Conservation (phyloP, 495 filamentous ascomycete species). For the Cenococcum geophilum region DNA sequence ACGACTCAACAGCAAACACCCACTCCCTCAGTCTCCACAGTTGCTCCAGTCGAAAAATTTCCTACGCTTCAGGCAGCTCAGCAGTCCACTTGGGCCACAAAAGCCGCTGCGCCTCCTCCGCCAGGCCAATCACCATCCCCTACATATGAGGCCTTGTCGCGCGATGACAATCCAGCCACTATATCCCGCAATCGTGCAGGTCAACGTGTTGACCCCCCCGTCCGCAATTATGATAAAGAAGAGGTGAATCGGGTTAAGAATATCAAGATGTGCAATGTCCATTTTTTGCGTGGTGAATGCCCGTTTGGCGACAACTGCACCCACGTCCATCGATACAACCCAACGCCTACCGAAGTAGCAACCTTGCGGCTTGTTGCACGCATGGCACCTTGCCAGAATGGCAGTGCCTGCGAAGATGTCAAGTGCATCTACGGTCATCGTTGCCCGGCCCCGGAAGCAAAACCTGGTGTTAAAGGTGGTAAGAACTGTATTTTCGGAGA, state of each 20-base stretch:
- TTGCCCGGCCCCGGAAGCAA: conserved; percentile 32
- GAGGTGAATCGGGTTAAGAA: conserved; percentile 57
- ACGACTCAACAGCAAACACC: background rate
- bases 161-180: background rate
- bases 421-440: conserved; percentile 81
- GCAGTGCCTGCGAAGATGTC: conserved; percentile 63
- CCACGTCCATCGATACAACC: conserved; percentile 68
- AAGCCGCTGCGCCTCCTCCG: conserved; percentile 22
- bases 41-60: conserved; percentile 8
- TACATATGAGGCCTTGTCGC: conserved; percentile 13
- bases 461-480: conserved; percentile 11
- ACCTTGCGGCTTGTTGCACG: conserved; percentile 65
- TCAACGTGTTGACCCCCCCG: conserved; percentile 61
- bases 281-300: conserved; percentile 72
- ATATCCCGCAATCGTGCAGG: conserved; percentile 67
- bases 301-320: conserved; percentile 64
- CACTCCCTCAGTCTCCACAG: conserved; percentile 3
- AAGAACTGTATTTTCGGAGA: conserved; percentile 36
- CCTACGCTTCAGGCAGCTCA: conserved; percentile 4
- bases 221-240: conserved; percentile 50
- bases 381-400: conserved; percentile 71
- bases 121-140: conserved; percentile 7
- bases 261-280: conserved; percentile 79
- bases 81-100: conserved; percentile 16
- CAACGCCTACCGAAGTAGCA: conserved; percentile 58